Conservation (phyloP, 768 basidiomycete genomes). For the Ramaria sp. region DNA sequence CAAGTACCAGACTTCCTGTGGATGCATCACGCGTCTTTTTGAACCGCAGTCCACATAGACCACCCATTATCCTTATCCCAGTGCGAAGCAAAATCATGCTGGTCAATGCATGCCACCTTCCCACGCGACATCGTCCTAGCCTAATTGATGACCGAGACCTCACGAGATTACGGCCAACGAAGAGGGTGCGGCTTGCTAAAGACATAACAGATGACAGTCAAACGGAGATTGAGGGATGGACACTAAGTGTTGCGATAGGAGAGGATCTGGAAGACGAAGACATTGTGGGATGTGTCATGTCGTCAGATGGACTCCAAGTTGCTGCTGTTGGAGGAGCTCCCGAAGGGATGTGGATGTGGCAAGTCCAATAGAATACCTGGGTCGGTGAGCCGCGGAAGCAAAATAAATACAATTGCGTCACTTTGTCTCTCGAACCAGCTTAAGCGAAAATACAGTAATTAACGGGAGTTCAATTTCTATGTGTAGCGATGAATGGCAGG, state of each 20-base stretch:
- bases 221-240: slow-evolving; percentile 5
- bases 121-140: neutral
- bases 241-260: neutral
- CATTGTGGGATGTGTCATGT: slow-evolving; percentile 6
- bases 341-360: slow-evolving; percentile 8
- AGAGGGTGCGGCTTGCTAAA: neutral
- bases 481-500: too few relatives aligned
- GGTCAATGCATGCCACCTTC: slow-evolving; percentile 4
- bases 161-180: neutral
- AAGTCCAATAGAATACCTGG: neutral
- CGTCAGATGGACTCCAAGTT: neutral
- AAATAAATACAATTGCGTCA: neutral
- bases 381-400: neutral
- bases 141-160: neutral
- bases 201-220: neutral
- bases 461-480: neutral
- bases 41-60: slow-evolving; percentile 31
- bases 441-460: neutral
- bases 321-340: neutral
- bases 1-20: slow-evolving; percentile 33
- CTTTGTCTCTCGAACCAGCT: neutral
- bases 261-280: slow-evolving; percentile 1
- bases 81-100: slow-evolving; percentile 24
- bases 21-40: slow-evolving; percentile 27
- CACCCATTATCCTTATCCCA: slow-evolving; percentile 43